Percentiles rank a stretch among this genome's conserved stretches.
phyloP scores from a whole-genome alignment of 192 early-diverging fungal species.

The Jimgerdemannia flammicorona region DNA sequence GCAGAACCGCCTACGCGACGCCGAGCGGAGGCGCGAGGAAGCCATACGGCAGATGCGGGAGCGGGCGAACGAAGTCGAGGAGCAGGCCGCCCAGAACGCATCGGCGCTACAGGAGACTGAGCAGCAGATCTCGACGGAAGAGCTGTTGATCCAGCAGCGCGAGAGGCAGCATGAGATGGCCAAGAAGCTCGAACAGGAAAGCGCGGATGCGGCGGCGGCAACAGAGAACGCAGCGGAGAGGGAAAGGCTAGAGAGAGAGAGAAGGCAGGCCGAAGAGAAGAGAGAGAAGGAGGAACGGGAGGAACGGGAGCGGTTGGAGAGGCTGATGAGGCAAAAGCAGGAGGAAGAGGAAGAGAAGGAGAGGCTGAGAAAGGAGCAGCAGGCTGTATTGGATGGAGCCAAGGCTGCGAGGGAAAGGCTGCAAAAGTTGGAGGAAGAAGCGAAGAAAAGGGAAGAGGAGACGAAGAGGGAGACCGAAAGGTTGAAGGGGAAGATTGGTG shows the following conservation, averaged over 20 bases:
- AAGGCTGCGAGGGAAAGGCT: slow-evolving; percentile 3
- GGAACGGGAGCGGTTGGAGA: slow-evolving; percentile 14
- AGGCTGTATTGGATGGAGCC: no score
- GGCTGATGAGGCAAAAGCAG: background rate
- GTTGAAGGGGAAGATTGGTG: slow-evolving; percentile 29
- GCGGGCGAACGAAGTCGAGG: slow-evolving; percentile 5
- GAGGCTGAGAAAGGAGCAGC: background rate
- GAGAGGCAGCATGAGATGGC: slow-evolving; percentile 21
- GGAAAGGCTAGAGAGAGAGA: slow-evolving; percentile 4
- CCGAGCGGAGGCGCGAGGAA: slow-evolving; percentile 33
- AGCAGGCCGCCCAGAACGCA: no score
- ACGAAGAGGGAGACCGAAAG: slow-evolving; percentile 22
- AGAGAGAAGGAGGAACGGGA: slow-evolving; percentile 12
- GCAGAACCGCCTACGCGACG: slow-evolving; percentile 41
- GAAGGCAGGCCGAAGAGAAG: background rate
- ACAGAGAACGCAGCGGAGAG: slow-evolving; percentile 9
- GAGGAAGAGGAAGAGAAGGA: slow-evolving; percentile 15
- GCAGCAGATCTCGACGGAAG: slow-evolving; percentile 30
- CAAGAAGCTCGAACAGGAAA: slow-evolving; percentile 30
- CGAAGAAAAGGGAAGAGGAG: background rate
- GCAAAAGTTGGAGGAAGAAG: no score
- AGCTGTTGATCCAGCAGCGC: slow-evolving; percentile 12
- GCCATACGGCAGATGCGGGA: slow-evolving; percentile 26
- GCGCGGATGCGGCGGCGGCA: slow-evolving; percentile 6
- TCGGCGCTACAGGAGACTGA: slow-evolving; percentile 24